phyloP scores from a whole-genome alignment of 1,284 basidiomycete species.

The Fomes fomentarius region DNA sequence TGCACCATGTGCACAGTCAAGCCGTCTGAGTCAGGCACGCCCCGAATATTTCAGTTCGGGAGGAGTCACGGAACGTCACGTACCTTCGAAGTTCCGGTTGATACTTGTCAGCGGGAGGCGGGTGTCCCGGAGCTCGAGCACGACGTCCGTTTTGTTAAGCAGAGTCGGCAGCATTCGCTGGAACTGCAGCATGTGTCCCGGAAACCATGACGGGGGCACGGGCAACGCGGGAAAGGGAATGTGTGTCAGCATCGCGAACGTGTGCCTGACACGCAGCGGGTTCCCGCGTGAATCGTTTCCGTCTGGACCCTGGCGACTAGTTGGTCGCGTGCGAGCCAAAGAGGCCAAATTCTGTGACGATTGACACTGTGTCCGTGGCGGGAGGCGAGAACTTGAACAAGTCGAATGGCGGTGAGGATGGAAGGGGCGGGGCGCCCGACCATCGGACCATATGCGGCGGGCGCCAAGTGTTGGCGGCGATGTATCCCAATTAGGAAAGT shows the following conservation, averaged over 20 bases:
- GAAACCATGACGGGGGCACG: slow-evolving; percentile 91
- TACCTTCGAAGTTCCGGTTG: slow-evolving; percentile 87
- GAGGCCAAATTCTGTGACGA: too few species aligned
- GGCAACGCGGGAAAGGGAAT: slow-evolving; percentile 63
- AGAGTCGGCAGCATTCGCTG: slow-evolving; percentile 77
- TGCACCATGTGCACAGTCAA: neutral
- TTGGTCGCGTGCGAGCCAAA: too few species aligned
- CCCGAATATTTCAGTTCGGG: neutral
- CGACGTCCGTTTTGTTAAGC: slow-evolving; percentile 84
- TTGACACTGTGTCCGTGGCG: neutral
- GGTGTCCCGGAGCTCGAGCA: slow-evolving; percentile 94
- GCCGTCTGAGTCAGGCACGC: neutral
- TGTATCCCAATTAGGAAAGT: neutral
- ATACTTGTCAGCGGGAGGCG: slow-evolving; percentile 93
- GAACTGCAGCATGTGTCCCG: slow-evolving; percentile 96
- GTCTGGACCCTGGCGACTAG: too few species aligned
- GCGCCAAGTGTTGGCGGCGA: too few species aligned
- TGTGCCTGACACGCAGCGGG: neutral
- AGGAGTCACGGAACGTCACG: slow-evolving; percentile 13
- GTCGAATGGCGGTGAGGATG: slow-evolving; percentile 11
- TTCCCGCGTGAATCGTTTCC: too few species aligned
- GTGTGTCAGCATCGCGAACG: slow-evolving; percentile 41
- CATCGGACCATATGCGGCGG: too few species aligned
- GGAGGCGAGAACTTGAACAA: neutral
- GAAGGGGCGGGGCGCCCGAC: slow-evolving; percentile 13